A percentile compares a stretch with the other conserved stretches of the same genome.
Conservation (phyloP, 2,329 filamentous ascomycete genomes). For the Lachnellula cervina region DNA sequence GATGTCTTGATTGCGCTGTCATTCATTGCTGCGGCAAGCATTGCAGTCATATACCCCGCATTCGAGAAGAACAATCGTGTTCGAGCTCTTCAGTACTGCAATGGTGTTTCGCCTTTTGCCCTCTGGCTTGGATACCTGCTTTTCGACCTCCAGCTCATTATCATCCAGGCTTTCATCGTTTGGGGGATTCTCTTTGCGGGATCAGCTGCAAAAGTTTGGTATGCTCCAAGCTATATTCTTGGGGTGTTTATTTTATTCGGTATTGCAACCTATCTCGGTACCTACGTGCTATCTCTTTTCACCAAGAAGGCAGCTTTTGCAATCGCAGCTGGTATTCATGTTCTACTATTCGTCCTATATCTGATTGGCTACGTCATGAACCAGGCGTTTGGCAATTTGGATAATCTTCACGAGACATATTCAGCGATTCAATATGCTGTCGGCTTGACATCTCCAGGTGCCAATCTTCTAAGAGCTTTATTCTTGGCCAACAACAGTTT, state of each 20-base stretch:
- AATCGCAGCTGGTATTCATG: slow-evolving; percentile 24
- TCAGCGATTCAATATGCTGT: slow-evolving; percentile 53
- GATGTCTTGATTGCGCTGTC: slow-evolving; percentile 17
- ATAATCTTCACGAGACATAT: slow-evolving; percentile 47
- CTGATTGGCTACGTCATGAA: slow-evolving; percentile 45
- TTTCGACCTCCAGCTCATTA: slow-evolving; percentile 27
- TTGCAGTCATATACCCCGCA: slow-evolving; percentile 26
- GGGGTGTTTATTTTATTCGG: slow-evolving; percentile 25
- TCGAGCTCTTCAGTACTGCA: slow-evolving; percentile 26
- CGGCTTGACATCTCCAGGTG: slow-evolving; percentile 51
- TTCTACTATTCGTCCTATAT: slow-evolving; percentile 41
- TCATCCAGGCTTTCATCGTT: slow-evolving; percentile 21
- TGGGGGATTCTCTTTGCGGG: slow-evolving; percentile 21
- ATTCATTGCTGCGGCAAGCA: slow-evolving; percentile 21
- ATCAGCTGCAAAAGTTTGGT: slow-evolving; percentile 16
- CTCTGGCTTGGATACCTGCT: slow-evolving; percentile 25
- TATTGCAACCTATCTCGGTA: slow-evolving; percentile 25
- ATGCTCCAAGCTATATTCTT: slow-evolving; percentile 19
- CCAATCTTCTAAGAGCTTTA: slow-evolving; percentile 52
- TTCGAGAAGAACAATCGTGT: slow-evolving; percentile 25
- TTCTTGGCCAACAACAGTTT: slow-evolving; percentile 40
- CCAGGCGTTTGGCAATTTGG: slow-evolving; percentile 52
- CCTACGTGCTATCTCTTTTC: slow-evolving; percentile 24
- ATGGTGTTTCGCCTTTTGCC: slow-evolving; percentile 25
- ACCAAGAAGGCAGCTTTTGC: slow-evolving; percentile 25